These are phyloP conservation scores for Sphaerulina musiva DNA, from an alignment of 2,329 filamentous ascomycete species.

Conservation along the genomic window DNA sequence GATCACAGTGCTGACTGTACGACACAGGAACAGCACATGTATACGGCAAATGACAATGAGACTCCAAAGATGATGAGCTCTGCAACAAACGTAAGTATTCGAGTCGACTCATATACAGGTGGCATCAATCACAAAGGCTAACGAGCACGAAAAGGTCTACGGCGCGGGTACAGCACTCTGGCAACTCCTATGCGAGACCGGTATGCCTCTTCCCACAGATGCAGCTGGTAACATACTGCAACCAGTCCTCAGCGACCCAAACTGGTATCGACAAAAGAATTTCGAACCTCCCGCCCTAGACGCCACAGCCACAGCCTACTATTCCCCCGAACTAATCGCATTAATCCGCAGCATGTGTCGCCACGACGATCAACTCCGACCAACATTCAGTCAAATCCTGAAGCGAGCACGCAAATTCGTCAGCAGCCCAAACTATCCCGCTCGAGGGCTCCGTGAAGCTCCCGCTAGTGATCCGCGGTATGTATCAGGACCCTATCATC, in stretches of 20 bases:
- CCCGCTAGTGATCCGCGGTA: conserved; percentile 1
- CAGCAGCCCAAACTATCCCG: not conserved
- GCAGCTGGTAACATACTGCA: not conserved
- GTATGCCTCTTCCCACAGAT: not conserved
- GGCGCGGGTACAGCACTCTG: not conserved
- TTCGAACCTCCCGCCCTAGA: conserved; percentile 1
- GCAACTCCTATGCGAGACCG: not conserved
- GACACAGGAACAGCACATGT: conserved; percentile 1
- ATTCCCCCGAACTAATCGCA: not conserved
- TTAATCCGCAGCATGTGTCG: not conserved
- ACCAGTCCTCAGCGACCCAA: not conserved
- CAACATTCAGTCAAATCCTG: not conserved
- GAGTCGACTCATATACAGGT: not conserved
- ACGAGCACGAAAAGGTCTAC: not conserved
- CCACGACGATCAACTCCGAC: not conserved
- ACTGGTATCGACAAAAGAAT: not conserved
- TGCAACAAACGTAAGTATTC: not conserved
- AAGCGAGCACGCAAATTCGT: not conserved
- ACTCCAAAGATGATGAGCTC: not conserved
- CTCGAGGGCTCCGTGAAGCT: conserved; percentile 2
- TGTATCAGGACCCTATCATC: not conserved
- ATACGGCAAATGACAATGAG: not conserved
- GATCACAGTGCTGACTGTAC: not conserved
- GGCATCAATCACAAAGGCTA: not conserved
- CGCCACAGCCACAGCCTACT: not conserved